These are phyloP conservation scores for Podochytrium sp. DNA, from an alignment of 192 early-diverging fungal genomes.

Conservation along the genomic window DNA sequence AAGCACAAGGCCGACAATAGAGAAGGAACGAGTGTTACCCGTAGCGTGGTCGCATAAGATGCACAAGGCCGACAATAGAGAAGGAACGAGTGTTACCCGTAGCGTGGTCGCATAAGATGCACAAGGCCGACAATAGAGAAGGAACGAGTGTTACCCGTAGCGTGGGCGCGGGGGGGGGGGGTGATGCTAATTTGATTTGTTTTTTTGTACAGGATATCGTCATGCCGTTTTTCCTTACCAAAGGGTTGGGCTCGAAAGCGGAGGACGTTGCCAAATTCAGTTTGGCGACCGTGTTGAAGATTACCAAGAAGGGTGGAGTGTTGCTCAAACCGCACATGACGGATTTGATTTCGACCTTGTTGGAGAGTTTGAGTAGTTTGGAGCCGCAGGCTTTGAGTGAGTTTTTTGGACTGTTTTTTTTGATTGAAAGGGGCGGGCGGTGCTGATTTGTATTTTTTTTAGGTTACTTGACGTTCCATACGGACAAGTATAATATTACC, in stretches of 20 bases:
- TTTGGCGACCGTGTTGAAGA: slow-evolving; percentile 77
- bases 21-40: too few species aligned
- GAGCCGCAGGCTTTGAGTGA: slow-evolving; percentile 70
- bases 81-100: too few species aligned
- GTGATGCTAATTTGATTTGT: too few species aligned
- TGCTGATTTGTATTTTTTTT: not conserved
- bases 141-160: too few species aligned
- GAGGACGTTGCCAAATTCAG: slow-evolving; percentile 89
- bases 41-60: too few species aligned
- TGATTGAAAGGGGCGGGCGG: not conserved
- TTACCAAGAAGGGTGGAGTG: slow-evolving; percentile 76
- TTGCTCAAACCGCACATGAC: slow-evolving; percentile 77
- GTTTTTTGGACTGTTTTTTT: slow-evolving; percentile 19
- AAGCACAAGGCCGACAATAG: too few species aligned
- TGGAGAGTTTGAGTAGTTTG: slow-evolving; percentile 81
- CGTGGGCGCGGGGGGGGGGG: too few species aligned
- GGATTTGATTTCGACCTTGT: slow-evolving; percentile 72
- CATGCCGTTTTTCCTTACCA: slow-evolving; percentile 79
- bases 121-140: too few species aligned
- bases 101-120: too few species aligned
- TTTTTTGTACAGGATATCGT: too few species aligned
- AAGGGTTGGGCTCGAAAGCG: slow-evolving; percentile 75
- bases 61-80: too few species aligned
- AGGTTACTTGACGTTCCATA: slow-evolving; percentile 91
- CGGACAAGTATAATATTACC: slow-evolving; percentile 82